Base-by-base conservation (phyloP, 1,139 yeast species). In the Keqinozyma sinolaborantium region DNA sequence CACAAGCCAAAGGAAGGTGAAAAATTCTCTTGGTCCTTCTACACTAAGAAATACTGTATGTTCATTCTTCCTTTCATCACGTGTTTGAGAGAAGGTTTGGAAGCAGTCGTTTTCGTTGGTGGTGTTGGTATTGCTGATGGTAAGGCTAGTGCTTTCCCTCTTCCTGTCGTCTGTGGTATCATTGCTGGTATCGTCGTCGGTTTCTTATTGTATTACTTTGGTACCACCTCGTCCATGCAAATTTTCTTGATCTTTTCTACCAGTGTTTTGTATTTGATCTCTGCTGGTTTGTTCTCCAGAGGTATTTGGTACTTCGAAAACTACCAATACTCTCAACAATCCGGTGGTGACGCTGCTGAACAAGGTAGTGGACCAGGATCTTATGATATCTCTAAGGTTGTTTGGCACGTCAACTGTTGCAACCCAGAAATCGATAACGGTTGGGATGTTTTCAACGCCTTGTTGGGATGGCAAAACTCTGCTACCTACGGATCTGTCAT, bases 321-420 rank as follows among this genome's bases (percentile, higher is more conserved):
- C 48, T 74, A 86, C 54, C 59, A 54, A 28, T 88, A 72, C 62
- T 74, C 75, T 59, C 50, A 66, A 40, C 55, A 63, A 30, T 79
- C 90, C 23, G 96, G 96, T 56, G 88, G 87, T 62, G 96, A 87
- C 62, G 94, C 95, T 24, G 70, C 92, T 25, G 97, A 88, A 63
- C 65, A 70, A 46, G 96, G 97, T 45, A 76, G 85, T 31, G 97
- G 97, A 45, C 90, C 95, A 30, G 97, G 97, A 51, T 80, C 95
- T 26, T 88, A 88, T 58, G 82, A 88, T 57, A 77, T 87, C 45
- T 50, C 68, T 35, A 71, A 74, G 50, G 63, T 86, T 6, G 95
- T 88, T 12, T 88, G 95, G 87, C 97, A 88, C 58, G 90, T 88
- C 40, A 87, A 88, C 69, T 88, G 96, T 64, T 88, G 96, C 65